These are phyloP conservation scores for Leccinum longicurvipes DNA, from an alignment of 768 basidiomycete genomes.

Conservation along the genomic window DNA sequence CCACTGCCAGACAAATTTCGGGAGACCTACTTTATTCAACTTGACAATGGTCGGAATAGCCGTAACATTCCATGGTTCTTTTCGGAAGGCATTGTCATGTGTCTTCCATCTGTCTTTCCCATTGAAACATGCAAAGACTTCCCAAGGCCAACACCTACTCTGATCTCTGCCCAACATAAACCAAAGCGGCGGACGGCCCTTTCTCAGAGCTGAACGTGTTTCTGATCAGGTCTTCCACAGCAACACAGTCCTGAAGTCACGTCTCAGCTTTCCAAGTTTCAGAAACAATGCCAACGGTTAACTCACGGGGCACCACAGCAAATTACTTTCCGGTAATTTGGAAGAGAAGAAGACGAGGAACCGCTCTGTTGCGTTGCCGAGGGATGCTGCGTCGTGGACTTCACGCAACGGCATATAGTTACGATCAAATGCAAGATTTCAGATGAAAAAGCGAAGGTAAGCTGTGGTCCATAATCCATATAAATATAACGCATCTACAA, in stretches of 20 bases:
- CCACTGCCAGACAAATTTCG: constrained; percentile 2
- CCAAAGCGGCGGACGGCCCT: constrained; percentile 53
- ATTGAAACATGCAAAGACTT: not conserved
- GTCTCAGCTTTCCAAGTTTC: constrained; percentile 6
- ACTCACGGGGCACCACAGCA: constrained; percentile 71
- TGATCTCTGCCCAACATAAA: constrained; percentile 64
- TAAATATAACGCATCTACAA: constrained; percentile 5
- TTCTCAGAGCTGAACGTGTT: constrained; percentile 44
- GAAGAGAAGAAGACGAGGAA: constrained; percentile 74
- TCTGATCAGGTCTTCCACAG: constrained; percentile 53
- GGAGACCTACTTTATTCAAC: constrained; percentile 48
- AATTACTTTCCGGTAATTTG: constrained; percentile 44
- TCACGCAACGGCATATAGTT: constrained; percentile 50
- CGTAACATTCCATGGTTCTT: constrained; percentile 57
- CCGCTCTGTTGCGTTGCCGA: constrained; percentile 42
- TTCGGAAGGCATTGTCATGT: constrained; percentile 53
- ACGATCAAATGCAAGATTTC: not conserved
- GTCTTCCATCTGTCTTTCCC: constrained; percentile 58
- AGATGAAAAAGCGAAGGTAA: constrained; percentile 2
- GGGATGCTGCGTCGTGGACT: constrained; percentile 33
- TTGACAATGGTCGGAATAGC: constrained; percentile 68
- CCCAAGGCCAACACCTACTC: constrained; percentile 44
- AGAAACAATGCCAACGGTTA: not conserved
- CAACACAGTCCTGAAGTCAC: constrained; percentile 57
- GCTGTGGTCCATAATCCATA: not conserved